Evolutionary conservation across 2,329 filamentous ascomycete genomes (phyloP), one percentile per base, ranked within the genome.

Genomic region (Calonectria pauciramosa): DNA sequence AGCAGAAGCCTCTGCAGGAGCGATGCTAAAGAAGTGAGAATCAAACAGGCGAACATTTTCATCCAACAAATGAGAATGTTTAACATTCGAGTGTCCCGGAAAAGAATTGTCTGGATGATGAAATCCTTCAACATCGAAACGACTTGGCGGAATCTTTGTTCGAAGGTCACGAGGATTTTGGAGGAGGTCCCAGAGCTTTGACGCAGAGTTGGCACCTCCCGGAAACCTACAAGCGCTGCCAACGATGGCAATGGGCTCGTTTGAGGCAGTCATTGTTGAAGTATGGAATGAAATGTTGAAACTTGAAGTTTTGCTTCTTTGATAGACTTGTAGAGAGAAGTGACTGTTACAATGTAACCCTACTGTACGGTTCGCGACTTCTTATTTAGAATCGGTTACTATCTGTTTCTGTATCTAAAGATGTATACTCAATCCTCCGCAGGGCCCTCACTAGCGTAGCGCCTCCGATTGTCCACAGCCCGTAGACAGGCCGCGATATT

Each of bases 11-110:
- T 84, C 80, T 3, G 65, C 71, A 5, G 74, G 59, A 3, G 76
- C 74, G 18, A 79, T 76, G 9, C 66, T 69, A 64, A 82, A 82
- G 56, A 82, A 81, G 26, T 75, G 71, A 5, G 80, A 78, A 65
- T 81, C 80, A 18, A 81, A 80, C 6, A 65, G 49, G 10, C 52
- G 51, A 13, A 81, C 69, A 63, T 83, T 77, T 34, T 83, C 71
- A 14, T 81, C 72, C 10, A 84, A 60, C 28, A 83, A 78, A 68
- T 83, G 76, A 16, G 77, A 78, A 2, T 84, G 85, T 16, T 78
- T 81, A 47, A 87, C 83, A 7, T 73, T 68, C 18, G 64, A 60
- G 38, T 65, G 60, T 8, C 60, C 60, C 1, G 60, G 60, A 7
- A 65, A 65, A 7, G 60, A 49, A 47, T 49, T 34, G 20, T 65